Evolutionary conservation across 371 early-diverging fungal species (phyloP).

Genomic region (Actinomortierella wolfii): DNA sequence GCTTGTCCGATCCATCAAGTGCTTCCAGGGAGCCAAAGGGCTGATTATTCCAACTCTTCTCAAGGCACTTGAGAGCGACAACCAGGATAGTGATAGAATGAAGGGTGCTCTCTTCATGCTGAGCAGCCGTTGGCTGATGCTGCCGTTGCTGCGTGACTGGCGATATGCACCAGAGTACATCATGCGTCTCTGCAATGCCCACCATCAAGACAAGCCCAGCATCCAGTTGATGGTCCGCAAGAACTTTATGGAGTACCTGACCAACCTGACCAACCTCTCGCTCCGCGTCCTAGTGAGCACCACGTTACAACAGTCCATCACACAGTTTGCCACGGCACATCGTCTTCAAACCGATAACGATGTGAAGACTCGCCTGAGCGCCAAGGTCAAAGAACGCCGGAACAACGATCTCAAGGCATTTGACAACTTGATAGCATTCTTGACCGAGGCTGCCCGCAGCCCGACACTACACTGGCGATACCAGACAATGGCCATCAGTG

Average conservation of each 20-base stretch:
- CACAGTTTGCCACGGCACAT: constrained; percentile 16
- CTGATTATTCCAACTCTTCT: constrained; percentile 62
- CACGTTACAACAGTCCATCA: constrained; percentile 24
- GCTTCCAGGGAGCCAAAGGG: constrained; percentile 61
- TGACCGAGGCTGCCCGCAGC: constrained; percentile 49
- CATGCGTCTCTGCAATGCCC: constrained; percentile 65
- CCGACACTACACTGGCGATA: constrained; percentile 81
- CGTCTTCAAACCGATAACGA: constrained; percentile 15
- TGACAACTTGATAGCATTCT: constrained; percentile 4
- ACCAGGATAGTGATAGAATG: constrained; percentile 64
- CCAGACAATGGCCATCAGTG: constrained; percentile 75
- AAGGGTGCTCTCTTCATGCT: constrained; percentile 82
- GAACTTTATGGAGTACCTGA: constrained; percentile 63
- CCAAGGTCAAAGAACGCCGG: constrained; percentile 30
- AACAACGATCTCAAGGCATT: constrained; percentile 39
- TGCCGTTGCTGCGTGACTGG: constrained; percentile 72
- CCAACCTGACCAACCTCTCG: constrained; percentile 51
- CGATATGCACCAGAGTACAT: constrained; percentile 64
- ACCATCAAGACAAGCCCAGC: constrained; percentile 81
- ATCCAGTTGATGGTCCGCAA: constrained; percentile 77
- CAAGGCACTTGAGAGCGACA: constrained; percentile 56
- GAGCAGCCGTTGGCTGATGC: constrained; percentile 52
- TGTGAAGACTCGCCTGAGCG: constrained; percentile 10
- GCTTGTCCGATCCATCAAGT: constrained; percentile 56
- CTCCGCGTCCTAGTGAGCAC: constrained; percentile 45